These are phyloP conservation scores for Huiozyma sinensis DNA, from an alignment of 805 yeast genomes.

Conservation along the genomic window DNA sequence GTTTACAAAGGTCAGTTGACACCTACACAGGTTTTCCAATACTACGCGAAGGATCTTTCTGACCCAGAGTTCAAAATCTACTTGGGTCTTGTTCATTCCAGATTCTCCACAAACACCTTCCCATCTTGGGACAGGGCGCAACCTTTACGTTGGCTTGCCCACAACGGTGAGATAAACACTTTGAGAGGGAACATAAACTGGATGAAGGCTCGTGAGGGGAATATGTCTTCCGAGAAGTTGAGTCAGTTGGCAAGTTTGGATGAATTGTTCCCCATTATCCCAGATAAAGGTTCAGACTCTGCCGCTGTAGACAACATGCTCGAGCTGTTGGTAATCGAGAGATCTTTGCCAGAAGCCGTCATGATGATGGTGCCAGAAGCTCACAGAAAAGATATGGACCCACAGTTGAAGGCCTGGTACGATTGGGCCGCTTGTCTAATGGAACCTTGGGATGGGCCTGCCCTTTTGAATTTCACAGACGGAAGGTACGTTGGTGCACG, in stretches of 20 bases:
- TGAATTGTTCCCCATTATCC: constrained; percentile 85
- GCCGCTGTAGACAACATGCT: constrained; percentile 95
- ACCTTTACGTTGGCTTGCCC: constrained; percentile 95
- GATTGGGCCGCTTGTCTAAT: constrained; percentile 98
- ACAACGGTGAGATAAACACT: constrained; percentile 97
- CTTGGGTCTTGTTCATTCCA: constrained; percentile 91
- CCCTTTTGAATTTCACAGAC: constrained; percentile 90
- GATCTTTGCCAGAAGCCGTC: constrained; percentile 92
- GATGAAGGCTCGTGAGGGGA: constrained; percentile 99
- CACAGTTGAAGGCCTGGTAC: constrained; percentile 86
- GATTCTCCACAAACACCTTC: constrained; percentile 96
- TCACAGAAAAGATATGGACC: constrained; percentile 95
- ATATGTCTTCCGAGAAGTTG: constrained; percentile 76
- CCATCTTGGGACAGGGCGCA: constrained; percentile 99
- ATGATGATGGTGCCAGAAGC: constrained; percentile 98
- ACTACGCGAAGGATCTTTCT: constrained; percentile 75
- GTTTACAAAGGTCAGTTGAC: constrained; percentile 97
- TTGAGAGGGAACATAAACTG: constrained; percentile 96
- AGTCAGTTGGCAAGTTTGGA: constrained; percentile 50
- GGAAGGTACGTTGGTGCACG: constrained; percentile 98
- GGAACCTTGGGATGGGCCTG: constrained; percentile 99
- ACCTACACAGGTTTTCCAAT: constrained; percentile 90
- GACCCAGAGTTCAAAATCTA: constrained; percentile 91
- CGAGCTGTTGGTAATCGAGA: constrained; percentile 84
- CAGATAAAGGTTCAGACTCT: constrained; percentile 97